Percentiles rank a stretch among this genome's conserved stretches.
These are phyloP conservation scores for Aphanocladium album DNA, from an alignment of 2,329 filamentous ascomycete genomes.

Conservation along the genomic window DNA sequence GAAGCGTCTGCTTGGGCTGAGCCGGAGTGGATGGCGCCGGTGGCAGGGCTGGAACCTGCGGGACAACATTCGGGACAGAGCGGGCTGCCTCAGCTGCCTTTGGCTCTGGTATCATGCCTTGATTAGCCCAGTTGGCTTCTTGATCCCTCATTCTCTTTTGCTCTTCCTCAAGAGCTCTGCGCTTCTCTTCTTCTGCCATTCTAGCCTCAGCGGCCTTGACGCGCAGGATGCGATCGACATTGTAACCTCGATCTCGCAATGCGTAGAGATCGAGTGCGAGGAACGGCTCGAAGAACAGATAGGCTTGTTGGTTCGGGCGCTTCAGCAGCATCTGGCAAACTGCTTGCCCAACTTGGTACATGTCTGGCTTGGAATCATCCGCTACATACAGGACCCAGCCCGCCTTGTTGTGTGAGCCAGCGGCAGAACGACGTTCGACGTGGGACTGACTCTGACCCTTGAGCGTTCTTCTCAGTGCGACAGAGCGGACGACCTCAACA, in stretches of 20 bases:
- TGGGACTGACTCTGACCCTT: conserved; percentile 64
- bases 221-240: conserved; percentile 88
- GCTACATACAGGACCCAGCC: conserved; percentile 72
- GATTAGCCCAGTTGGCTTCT: conserved; percentile 40
- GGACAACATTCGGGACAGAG: conserved; percentile 31
- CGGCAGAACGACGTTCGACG: conserved; percentile 70
- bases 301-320: conserved; percentile 81
- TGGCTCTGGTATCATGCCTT: conserved; percentile 13
- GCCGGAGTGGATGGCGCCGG: conserved; percentile 38
- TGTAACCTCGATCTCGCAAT: conserved; percentile 83
- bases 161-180: conserved; percentile 69
- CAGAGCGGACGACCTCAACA: conserved; percentile 72
- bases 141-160: conserved; percentile 59
- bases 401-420: conserved; percentile 48
- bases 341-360: conserved; percentile 89
- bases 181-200: conserved; percentile 77
- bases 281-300: conserved; percentile 86
- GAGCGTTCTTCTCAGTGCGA: conserved; percentile 73
- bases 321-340: conserved; percentile 75
- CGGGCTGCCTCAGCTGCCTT: conserved; percentile 32
- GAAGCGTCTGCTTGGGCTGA: conserved; percentile 51
- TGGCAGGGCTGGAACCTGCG: conserved; percentile 29
- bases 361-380: conserved; percentile 62
- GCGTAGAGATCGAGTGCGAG: conserved; percentile 79
- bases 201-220: conserved; percentile 83